Conservation (phyloP, 306 rosid species). For the Canavalia gladiata region DNA sequence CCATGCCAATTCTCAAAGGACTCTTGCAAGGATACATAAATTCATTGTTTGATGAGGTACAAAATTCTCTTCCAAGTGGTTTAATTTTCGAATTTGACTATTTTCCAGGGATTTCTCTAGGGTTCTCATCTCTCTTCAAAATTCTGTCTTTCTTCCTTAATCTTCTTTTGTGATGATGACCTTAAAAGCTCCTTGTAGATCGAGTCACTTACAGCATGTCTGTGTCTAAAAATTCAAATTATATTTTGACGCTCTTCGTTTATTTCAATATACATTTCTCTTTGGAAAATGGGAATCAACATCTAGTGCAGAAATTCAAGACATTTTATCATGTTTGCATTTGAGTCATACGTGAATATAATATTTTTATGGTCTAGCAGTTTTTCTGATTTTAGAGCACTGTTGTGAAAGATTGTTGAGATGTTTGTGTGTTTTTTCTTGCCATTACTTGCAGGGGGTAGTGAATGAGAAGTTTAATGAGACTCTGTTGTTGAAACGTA, state of each 20-base stretch:
- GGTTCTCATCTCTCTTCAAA: conserved; percentile 9
- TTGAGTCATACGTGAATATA: background rate
- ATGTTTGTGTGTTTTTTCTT: conserved; percentile 32
- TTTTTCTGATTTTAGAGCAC: conserved; percentile 2
- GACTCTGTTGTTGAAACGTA: conserved; percentile 41
- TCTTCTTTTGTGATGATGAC: conserved; percentile 15
- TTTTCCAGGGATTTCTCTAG: conserved; percentile 17
- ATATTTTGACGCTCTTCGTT: background rate
- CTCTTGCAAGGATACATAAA: conserved; percentile 61
- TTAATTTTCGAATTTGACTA: conserved; percentile 18
- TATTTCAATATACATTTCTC: conserved; percentile 12
- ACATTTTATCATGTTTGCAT: conserved; percentile 11
- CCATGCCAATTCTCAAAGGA: conserved; percentile 63
- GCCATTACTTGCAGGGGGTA: conserved; percentile 56
- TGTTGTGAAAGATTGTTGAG: conserved; percentile 33
- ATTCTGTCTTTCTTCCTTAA: background rate
- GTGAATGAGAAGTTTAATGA: conserved; percentile 58
- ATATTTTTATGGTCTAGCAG: background rate
- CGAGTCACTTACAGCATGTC: background rate
- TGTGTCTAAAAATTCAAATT: conserved; percentile 21
- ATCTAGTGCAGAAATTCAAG: conserved; percentile 1
- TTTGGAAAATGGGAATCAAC: conserved; percentile 5
- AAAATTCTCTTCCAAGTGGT: background rate
- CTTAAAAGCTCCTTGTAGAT: background rate
- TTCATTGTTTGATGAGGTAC: conserved; percentile 63